Base-by-base conservation (phyloP, 345 rosid species). In the Citrus sp. region DNA sequence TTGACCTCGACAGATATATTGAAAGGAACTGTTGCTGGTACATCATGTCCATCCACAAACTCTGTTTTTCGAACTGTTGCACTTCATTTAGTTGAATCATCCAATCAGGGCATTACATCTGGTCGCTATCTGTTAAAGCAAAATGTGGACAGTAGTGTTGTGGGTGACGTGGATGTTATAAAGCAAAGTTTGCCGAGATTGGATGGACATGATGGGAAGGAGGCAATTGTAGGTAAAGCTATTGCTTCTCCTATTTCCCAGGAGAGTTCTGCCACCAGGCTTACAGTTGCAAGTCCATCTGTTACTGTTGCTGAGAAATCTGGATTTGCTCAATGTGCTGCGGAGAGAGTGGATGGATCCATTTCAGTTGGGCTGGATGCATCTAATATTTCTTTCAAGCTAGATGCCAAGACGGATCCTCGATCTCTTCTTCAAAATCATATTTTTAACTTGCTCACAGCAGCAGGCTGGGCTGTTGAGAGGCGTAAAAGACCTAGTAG, bases 161-260 rank as follows among this genome's bases (percentile, higher is more conserved):
- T 73, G 60, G 72, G 78, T 58, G 80, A 88, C 67, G 46, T 49
- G 19, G 85, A 75, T 79, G 80, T 79, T 70, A 73, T 73, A 55
- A 87, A 85, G 74, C 77, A 73, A 62, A 68, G 79, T 59, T 22
- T 66, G 77, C 77, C 22, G 35, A 82, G 71, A 74, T 67, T 75
- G 49, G 79, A 80, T 51, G 80, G 65, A 72, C 64, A 77, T 65
- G 80, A 34, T 75, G 84, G n/a, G 37, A 88, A 89, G 78, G 92
- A 88, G 54, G 51, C 83, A 49, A 76, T 72, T 64, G 54, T 77
- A 65, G 82, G 85, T 75, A 88, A 81, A 84, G 84, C 88, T 72
- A 87, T 85, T 80, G 85, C 92, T 28, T 93, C 95, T 51, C 95
- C 97, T 65, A 85, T 89, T 79, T 90, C 97, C 66, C 93, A 93